Conservation (phyloP, 2,329 filamentous ascomycete genomes). For the Thielaviopsis euricoi region DNA sequence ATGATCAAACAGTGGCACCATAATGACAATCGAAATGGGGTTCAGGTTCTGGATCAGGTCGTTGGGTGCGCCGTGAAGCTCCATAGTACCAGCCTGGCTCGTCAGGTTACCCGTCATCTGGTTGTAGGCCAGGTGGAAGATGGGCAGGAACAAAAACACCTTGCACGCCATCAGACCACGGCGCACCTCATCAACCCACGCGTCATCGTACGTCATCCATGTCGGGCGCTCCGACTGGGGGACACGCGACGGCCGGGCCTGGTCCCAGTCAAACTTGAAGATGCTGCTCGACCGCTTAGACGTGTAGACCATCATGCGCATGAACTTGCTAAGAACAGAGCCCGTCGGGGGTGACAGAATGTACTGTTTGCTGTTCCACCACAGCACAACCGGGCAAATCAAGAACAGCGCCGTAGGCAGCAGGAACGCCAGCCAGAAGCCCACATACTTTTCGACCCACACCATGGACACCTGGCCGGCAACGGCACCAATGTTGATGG, state of each 20-base stretch:
- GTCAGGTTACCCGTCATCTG: constrained; percentile 45
- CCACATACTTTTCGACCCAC: constrained; percentile 60
- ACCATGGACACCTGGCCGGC: constrained; percentile 47
- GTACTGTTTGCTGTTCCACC: constrained; percentile 45
- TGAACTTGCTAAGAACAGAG: constrained; percentile 52
- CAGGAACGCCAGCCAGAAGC: constrained; percentile 57
- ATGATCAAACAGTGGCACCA: constrained; percentile 55
- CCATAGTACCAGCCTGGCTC: constrained; percentile 49
- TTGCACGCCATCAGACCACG: constrained; percentile 54
- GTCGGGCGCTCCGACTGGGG: constrained; percentile 35
- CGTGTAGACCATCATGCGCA: constrained; percentile 41
- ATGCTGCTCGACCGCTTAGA: constrained; percentile 46
- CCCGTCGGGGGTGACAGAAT: constrained; percentile 49
- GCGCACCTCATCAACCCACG: constrained; percentile 64
- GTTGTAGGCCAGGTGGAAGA: constrained; percentile 43
- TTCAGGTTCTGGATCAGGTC: constrained; percentile 63
- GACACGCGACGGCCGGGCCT: constrained; percentile 49
- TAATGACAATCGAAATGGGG: constrained; percentile 57
- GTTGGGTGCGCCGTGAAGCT: constrained; percentile 56
- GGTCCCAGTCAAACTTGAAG: constrained; percentile 51
- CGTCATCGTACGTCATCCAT: constrained; percentile 74
- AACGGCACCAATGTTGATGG: constrained; percentile 50
- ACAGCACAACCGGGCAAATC: constrained; percentile 42
- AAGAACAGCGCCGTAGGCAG: constrained; percentile 52
- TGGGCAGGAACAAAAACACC: constrained; percentile 54